Evolutionary conservation across 345 rosid species (phyloP).

Genomic region (Dipteronia dyeriana): DNA sequence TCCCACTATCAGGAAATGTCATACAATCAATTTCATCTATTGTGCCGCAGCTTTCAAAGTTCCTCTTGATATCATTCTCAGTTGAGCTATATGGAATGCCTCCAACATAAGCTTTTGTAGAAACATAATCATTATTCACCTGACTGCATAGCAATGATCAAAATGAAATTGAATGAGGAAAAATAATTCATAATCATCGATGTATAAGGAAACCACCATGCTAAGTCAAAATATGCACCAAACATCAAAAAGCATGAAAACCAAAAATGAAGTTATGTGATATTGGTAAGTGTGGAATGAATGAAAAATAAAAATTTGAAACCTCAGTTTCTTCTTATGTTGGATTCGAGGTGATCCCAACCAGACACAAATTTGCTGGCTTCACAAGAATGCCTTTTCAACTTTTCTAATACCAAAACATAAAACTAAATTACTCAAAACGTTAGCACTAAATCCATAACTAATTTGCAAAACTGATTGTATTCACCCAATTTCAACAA

Average conservation of each 20-base stretch:
- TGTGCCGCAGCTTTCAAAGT: conserved; percentile 80
- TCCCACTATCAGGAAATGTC: conserved; percentile 85
- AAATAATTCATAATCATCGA: neutral
- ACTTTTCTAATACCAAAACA: neutral
- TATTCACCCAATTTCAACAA: neutral
- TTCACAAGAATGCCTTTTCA: too few relatives aligned
- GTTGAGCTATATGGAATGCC: conserved; percentile 87
- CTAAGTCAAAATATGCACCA: neutral
- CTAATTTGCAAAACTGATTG: neutral
- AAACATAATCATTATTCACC: conserved; percentile 37
- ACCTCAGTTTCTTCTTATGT: neutral
- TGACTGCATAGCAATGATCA: conserved; percentile 48
- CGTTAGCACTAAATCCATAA: neutral
- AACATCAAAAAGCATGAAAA: too few relatives aligned
- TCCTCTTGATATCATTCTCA: conserved; percentile 84
- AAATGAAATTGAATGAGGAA: conserved; percentile 2
- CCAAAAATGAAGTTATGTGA: neutral
- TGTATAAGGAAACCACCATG: neutral
- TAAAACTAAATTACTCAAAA: neutral
- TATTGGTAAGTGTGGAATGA: too few relatives aligned
- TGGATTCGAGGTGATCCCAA: neutral
- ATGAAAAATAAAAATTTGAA: neutral
- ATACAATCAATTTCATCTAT: conserved; percentile 76
- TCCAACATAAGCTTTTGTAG: conserved; percentile 74
- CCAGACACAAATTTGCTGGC: neutral